phyloP scores from a whole-genome alignment of 495 filamentous ascomycete genomes.

The Aspergillus panamensis region DNA sequence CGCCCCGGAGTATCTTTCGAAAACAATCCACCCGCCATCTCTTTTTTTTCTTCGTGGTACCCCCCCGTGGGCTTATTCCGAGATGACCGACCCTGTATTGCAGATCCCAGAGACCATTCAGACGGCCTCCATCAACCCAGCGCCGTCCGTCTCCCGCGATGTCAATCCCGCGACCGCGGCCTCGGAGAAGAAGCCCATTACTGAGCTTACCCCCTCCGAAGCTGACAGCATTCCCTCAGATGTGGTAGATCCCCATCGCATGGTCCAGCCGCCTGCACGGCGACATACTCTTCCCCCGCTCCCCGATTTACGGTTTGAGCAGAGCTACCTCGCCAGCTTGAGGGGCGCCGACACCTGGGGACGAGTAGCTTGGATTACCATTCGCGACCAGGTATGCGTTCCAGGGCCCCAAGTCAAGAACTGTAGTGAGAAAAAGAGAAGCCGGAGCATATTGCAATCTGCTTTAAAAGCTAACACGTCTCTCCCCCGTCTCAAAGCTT shows the following conservation, averaged over 20 bases:
- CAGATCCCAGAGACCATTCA: constrained; percentile 75
- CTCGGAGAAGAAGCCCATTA: constrained; percentile 48
- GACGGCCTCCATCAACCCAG: constrained; percentile 65
- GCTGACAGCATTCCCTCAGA: constrained; percentile 44
- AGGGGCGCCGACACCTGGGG: constrained; percentile 70
- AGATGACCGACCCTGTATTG: constrained; percentile 46
- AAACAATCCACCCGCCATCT: not conserved
- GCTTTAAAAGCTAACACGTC: not conserved
- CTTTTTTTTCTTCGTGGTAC: not conserved
- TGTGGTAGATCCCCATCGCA: constrained; percentile 48
- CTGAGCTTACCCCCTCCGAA: constrained; percentile 49
- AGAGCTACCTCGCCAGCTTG: constrained; percentile 90
- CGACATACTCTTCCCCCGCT: constrained; percentile 68
- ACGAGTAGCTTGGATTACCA: constrained; percentile 76
- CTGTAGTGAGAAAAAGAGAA: not conserved
- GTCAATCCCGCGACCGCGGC: constrained; percentile 74
- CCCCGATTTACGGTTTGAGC: constrained; percentile 93
- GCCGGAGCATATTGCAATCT: not conserved
- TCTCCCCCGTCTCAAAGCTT: constrained; percentile 49
- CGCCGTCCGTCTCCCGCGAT: constrained; percentile 70
- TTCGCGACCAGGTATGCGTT: constrained; percentile 74
- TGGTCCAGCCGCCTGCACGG: constrained; percentile 52
- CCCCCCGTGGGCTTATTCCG: constrained; percentile 7
- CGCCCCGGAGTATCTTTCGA: not conserved
- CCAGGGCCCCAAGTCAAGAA: not conserved